Percentiles rank a stretch among this genome's conserved stretches.
Evolutionary conservation across 345 rosid genomes (phyloP).

Genomic region (Mangifera indica): DNA sequence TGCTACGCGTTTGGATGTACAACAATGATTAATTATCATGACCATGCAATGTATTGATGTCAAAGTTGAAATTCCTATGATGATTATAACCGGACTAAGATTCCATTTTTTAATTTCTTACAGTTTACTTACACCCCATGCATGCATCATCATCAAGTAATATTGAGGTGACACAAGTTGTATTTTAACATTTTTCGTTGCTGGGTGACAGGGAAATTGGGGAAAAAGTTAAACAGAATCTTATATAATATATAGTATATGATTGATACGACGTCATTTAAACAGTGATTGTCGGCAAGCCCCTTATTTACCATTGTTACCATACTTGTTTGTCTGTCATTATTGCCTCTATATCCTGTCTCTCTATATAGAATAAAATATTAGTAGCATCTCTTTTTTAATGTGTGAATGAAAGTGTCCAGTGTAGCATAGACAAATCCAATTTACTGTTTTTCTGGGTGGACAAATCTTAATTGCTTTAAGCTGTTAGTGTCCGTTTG

Average conservation of each 20-base stretch:
- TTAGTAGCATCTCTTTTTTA: neutral
- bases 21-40: conserved; percentile 30
- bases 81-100: neutral
- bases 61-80: neutral
- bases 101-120: neutral
- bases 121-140: neutral
- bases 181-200: conserved; percentile 6
- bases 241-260: too few relatives aligned
- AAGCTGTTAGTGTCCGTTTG: neutral
- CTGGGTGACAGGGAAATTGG: neutral
- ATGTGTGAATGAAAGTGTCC: conserved; percentile 22
- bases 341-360: conserved; percentile 18
- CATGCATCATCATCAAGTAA: neutral
- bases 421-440: conserved; percentile 27
- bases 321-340: conserved; percentile 36
- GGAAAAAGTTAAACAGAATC: too few relatives aligned
- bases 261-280: neutral
- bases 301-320: conserved; percentile 26
- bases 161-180: neutral
- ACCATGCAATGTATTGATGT: conserved; percentile 27
- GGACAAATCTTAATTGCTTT: conserved; percentile 1
- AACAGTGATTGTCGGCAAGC: conserved; percentile 63
- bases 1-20: conserved; percentile 14
- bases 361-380: conserved; percentile 6
- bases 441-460: conserved; percentile 1